Percentiles rank a stretch among this genome's conserved stretches.
phyloP scores from a whole-genome alignment of 192 early-diverging fungal genomes.

The Endogone sp. region DNA sequence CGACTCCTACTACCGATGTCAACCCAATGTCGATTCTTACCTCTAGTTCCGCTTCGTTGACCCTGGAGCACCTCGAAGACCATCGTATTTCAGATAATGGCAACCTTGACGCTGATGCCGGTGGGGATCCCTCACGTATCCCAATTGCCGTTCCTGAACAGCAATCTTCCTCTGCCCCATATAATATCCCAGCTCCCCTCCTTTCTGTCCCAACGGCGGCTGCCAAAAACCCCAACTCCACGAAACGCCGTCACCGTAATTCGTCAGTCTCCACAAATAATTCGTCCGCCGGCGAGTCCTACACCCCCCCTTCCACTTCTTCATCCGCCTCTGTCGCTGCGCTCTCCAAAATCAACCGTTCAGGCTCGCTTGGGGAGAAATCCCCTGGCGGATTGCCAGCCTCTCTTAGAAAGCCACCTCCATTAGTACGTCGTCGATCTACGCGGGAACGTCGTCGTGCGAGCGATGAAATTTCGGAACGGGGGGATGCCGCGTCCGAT shows the following conservation, averaged over 20 bases:
- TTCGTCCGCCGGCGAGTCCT: neutral
- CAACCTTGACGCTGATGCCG: constrained; percentile 1
- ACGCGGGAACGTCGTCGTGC: constrained; percentile 4
- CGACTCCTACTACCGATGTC: constrained; percentile 13
- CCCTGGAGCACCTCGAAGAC: constrained; percentile 16
- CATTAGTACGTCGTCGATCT: constrained; percentile 1
- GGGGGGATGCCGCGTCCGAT: neutral
- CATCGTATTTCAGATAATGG: constrained; percentile 6
- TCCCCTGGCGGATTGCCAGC: neutral
- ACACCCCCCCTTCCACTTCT: constrained; percentile 1
- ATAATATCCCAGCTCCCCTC: neutral
- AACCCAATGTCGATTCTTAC: constrained; percentile 6
- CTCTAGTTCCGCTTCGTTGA: constrained; percentile 5
- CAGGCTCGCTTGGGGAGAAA: neutral
- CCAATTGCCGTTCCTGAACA: constrained; percentile 9
- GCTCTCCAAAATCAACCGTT: no score
- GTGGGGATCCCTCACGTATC: neutral
- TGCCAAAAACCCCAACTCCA: no score
- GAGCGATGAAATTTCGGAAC: constrained; percentile 4
- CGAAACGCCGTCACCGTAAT: no score
- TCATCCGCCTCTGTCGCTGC: no score
- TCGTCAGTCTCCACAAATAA: constrained; percentile 4
- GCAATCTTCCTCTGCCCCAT: neutral
- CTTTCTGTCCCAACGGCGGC: neutral
- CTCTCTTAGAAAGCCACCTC: constrained; percentile 1